Percentiles rank a stretch among this genome's conserved stretches.
These are phyloP conservation scores for Vitis rotundifolia DNA, from an alignment of 164 flowering plant species.

Conservation along the genomic window DNA sequence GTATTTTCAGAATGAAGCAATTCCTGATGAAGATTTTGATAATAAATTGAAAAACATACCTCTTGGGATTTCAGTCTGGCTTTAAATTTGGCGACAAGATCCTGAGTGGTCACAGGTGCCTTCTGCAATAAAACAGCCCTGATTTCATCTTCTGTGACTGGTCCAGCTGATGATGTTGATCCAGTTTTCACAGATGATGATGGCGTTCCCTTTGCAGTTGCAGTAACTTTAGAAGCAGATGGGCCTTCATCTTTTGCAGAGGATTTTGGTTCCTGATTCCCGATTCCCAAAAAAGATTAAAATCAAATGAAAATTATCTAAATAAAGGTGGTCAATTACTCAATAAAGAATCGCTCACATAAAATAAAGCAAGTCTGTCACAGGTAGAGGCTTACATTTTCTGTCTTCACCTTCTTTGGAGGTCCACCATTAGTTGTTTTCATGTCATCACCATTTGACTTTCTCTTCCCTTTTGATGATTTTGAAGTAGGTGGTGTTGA, in stretches of 20 bases:
- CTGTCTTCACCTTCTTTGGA: slow-evolving; percentile 73
- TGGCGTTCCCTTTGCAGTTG: slow-evolving; percentile 39
- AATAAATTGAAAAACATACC: slow-evolving; percentile 38
- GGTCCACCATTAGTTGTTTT: slow-evolving; percentile 60
- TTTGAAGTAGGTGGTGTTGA: slow-evolving; percentile 73
- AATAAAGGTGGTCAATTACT: not conserved
- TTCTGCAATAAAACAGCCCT: slow-evolving; percentile 70
- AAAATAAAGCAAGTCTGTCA: not conserved
- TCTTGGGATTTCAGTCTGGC: slow-evolving; percentile 62
- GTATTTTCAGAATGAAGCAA: not conserved
- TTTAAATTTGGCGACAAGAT: slow-evolving; percentile 82
- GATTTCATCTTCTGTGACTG: slow-evolving; percentile 90
- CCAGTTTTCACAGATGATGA: slow-evolving; percentile 38
- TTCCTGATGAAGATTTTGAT: no score
- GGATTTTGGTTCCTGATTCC: slow-evolving; percentile 55
- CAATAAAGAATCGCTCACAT: not conserved
- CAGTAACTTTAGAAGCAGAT: slow-evolving; percentile 38
- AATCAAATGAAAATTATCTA: not conserved
- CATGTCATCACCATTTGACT: slow-evolving; percentile 65
- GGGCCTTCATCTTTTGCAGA: slow-evolving; percentile 53
- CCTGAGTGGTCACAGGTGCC: slow-evolving; percentile 79
- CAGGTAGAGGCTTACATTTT: slow-evolving; percentile 37
- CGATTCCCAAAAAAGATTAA: not conserved
- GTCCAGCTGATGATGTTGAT: slow-evolving; percentile 49
- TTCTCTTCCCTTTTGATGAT: slow-evolving; percentile 88